Evolutionary conservation across 2,329 filamentous ascomycete species (phyloP), one percentile per base, ranked within the genome.

Genomic region (Talaromyces pinophilus): DNA sequence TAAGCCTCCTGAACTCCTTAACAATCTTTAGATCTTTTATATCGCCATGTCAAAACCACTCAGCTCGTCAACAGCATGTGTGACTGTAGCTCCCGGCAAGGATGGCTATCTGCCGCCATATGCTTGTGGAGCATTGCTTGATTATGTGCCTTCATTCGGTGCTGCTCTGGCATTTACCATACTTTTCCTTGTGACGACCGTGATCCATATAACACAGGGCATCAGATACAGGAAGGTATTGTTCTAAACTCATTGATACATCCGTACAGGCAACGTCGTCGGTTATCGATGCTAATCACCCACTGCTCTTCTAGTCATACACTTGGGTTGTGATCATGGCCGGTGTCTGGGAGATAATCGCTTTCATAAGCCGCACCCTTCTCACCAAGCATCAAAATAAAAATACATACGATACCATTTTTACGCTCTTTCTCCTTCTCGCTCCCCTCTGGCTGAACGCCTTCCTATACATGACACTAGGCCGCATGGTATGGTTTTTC

Each of bases 401-500:
- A 42, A 42, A 17, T 5, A 42, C 40, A n/a, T 42, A 42, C 40
- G 40, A 42, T 7, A 42, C 40, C 17, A n/a, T 42, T 42, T 42
- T 42, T 17, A 42, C 40, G 40, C 40, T 42, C 40, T 42, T 42
- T 42, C 40, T 42, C 5, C 40, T 42, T 42, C 38, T 42, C 38
- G 38, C 15, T 17, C 38, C 38, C 15, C 38, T 42, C 38, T 42
- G 38, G 38, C 15, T 42, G 15, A 42, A 42, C 15, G 38, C 38
- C 38, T 42, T 42, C 15, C 38, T 42, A 15, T 42, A 42, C 15
- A 17, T 42, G 38, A 42, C 38, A 4, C 38, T 42, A 5, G 38
- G 38, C 38, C 38, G 38, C 38, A 63, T 63, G 61, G 46, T 63
- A 44, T 63, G 61, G 61, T 63, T 55, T 35, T 63, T 63, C 33